phyloP scores from a whole-genome alignment of 768 basidiomycete species.

The Flagelloscypha sp. region DNA sequence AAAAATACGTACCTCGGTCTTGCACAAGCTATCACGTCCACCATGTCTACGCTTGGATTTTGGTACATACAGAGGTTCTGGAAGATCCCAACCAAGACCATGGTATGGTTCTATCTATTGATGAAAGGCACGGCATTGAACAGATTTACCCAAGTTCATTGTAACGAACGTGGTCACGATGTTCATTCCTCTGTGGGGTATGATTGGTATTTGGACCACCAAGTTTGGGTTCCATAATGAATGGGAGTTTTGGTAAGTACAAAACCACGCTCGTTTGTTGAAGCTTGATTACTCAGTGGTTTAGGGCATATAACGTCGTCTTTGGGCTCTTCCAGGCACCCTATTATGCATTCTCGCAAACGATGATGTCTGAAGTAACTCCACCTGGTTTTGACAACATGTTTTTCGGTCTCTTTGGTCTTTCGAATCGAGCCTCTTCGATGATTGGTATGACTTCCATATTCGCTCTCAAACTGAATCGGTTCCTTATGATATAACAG shows the following conservation, averaged over 20 bases:
- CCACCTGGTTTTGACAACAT: slow-evolving; percentile 85
- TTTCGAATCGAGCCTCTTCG: slow-evolving; percentile 78
- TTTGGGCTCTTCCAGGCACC: slow-evolving; percentile 82
- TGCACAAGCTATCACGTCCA: slow-evolving; percentile 69
- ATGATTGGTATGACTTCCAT: too few species aligned
- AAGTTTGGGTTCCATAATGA: slow-evolving; percentile 76
- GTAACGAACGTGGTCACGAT: slow-evolving; percentile 72
- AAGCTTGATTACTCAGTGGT: slow-evolving; percentile 1
- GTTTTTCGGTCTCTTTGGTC: slow-evolving; percentile 83
- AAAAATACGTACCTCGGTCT: slow-evolving; percentile 75
- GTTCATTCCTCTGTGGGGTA: slow-evolving; percentile 77
- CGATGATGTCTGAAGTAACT: slow-evolving; percentile 84
- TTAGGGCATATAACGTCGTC: slow-evolving; percentile 70
- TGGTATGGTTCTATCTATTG: slow-evolving; percentile 37
- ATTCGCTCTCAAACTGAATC: too few species aligned
- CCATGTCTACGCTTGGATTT: slow-evolving; percentile 61
- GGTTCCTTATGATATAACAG: too few species aligned
- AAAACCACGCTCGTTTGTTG: slow-evolving; percentile 3
- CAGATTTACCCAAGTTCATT: slow-evolving; percentile 41
- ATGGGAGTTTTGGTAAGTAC: slow-evolving; percentile 78
- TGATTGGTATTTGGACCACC: slow-evolving; percentile 77
- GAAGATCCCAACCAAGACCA: slow-evolving; percentile 74
- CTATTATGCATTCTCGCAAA: slow-evolving; percentile 80
- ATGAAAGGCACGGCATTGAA: background rate
- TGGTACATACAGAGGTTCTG: slow-evolving; percentile 79